Evolutionary conservation across 768 basidiomycete genomes (phyloP).

Genomic region (Macrolepiota fuliginosa): DNA sequence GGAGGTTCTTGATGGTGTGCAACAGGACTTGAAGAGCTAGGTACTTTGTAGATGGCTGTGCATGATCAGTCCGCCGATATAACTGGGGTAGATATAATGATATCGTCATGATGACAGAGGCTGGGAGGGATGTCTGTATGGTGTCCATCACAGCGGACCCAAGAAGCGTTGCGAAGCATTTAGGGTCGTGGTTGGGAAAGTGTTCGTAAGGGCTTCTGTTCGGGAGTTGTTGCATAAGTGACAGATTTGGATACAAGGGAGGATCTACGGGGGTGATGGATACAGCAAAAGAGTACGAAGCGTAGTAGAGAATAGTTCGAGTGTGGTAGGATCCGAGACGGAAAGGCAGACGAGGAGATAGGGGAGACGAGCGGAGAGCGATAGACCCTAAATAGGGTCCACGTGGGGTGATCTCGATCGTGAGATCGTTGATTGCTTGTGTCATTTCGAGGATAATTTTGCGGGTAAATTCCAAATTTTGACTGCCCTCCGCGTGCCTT

Average conservation of each 20-base stretch:
- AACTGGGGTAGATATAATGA: not conserved
- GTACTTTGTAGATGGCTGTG: not conserved
- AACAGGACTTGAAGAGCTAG: not conserved
- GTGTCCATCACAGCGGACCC: slow-evolving; percentile 2
- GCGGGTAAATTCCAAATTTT: slow-evolving; percentile 16
- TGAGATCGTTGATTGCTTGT: slow-evolving; percentile 19
- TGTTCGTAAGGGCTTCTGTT: slow-evolving; percentile 7
- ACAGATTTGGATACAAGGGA: not conserved
- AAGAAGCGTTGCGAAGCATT: slow-evolving; percentile 3
- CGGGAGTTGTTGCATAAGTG: not conserved
- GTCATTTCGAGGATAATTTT: slow-evolving; percentile 17
- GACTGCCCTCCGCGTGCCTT: slow-evolving; percentile 16
- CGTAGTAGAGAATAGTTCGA: not conserved
- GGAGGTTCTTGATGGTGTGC: not conserved
- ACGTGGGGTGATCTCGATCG: slow-evolving; percentile 19
- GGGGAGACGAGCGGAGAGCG: not conserved
- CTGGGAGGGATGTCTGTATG: not conserved
- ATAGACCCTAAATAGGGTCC: slow-evolving; percentile 8
- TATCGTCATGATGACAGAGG: not conserved
- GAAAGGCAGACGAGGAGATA: not conserved
- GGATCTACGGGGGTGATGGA: not conserved
- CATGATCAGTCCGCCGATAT: not conserved
- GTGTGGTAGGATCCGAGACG: not conserved
- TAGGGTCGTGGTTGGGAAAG: slow-evolving; percentile 6
- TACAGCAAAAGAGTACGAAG: not conserved